phyloP scores from a whole-genome alignment of 805 yeast genomes.

The Ogataea pignaliae region DNA sequence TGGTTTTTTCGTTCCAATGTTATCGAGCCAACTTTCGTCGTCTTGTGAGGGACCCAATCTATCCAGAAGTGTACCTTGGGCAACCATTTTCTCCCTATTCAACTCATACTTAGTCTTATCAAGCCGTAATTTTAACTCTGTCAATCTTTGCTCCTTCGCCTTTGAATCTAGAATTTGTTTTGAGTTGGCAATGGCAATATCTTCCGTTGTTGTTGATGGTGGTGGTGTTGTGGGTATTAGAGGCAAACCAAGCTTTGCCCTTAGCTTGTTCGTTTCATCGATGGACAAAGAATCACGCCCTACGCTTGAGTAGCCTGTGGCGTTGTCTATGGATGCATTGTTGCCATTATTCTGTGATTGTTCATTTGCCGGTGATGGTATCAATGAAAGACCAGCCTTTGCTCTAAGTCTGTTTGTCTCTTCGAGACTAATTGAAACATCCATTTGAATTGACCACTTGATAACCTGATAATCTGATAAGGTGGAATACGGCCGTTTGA shows the following conservation, averaged over 20 bases:
- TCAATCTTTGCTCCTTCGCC: conserved; percentile 30
- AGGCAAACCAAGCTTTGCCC: conserved; percentile 40
- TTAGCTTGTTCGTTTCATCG: conserved; percentile 44
- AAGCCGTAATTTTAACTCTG: conserved; percentile 11
- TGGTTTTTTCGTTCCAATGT: conserved; percentile 20
- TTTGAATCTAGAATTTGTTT: conserved; percentile 29
- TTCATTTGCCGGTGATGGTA: conserved; percentile 3
- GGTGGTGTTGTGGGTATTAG: conserved; percentile 39
- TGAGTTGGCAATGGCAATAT: conserved; percentile 33
- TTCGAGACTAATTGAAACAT: conserved; percentile 13
- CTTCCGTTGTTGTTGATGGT: conserved; percentile 9
- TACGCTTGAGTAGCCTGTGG: not conserved
- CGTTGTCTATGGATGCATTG: not conserved
- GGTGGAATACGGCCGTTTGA: no score
- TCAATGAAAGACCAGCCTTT: conserved; percentile 16
- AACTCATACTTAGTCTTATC: conserved; percentile 13
- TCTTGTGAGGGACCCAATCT: conserved; percentile 25
- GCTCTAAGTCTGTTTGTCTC: conserved; percentile 21
- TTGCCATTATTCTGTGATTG: not conserved
- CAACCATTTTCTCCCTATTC: conserved; percentile 17
- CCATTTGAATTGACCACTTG: conserved; percentile 8
- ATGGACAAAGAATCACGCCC: conserved; percentile 27
- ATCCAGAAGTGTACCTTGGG: conserved; percentile 24
- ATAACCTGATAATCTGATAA: no score
- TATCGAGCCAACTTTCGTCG: conserved; percentile 34